These are phyloP conservation scores for Zygnema circumcarinatum DNA, from an alignment of 139 green algal species.

Conservation along the genomic window DNA sequence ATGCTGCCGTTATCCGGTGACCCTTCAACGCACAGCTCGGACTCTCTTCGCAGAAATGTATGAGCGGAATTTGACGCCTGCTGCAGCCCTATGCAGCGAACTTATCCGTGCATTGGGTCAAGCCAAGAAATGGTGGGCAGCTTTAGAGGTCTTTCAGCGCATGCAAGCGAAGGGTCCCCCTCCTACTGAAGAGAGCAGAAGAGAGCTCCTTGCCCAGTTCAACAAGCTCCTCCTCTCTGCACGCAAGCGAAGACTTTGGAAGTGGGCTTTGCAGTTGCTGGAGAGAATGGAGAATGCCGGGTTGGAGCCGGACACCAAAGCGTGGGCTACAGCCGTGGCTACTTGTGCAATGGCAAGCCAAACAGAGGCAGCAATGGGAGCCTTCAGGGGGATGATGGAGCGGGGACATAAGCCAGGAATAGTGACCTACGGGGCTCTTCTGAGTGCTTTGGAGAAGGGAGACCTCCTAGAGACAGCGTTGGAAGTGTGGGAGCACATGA, in stretches of 20 bases:
- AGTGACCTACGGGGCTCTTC: constrained; percentile 39
- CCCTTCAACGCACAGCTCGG: not conserved
- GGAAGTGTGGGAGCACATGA: constrained; percentile 45
- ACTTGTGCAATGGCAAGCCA: constrained; percentile 27
- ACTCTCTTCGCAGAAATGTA: not conserved
- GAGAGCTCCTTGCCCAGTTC: constrained; percentile 30
- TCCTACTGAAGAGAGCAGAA: not conserved
- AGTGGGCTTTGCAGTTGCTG: constrained; percentile 40
- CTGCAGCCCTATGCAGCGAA: not conserved
- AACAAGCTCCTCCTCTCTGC: constrained; percentile 10
- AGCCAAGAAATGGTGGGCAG: constrained; percentile 39
- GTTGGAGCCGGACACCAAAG: constrained; percentile 9
- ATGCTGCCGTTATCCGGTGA: not conserved
- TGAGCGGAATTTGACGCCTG: not conserved
- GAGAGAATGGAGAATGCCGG: constrained; percentile 31
- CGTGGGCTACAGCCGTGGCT: constrained; percentile 34
- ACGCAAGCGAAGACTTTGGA: constrained; percentile 36
- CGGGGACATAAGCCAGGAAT: not conserved
- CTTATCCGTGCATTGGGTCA: constrained; percentile 33
- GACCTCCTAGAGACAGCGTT: constrained; percentile 11
- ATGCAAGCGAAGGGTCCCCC: constrained; percentile 26
- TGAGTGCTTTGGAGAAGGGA: constrained; percentile 48
- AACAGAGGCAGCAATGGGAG: constrained; percentile 9
- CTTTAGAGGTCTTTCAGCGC: constrained; percentile 29
- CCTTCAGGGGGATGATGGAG: constrained; percentile 30